Conservation (phyloP, 768 basidiomycete genomes). For the Nevesoporus exiguus region DNA sequence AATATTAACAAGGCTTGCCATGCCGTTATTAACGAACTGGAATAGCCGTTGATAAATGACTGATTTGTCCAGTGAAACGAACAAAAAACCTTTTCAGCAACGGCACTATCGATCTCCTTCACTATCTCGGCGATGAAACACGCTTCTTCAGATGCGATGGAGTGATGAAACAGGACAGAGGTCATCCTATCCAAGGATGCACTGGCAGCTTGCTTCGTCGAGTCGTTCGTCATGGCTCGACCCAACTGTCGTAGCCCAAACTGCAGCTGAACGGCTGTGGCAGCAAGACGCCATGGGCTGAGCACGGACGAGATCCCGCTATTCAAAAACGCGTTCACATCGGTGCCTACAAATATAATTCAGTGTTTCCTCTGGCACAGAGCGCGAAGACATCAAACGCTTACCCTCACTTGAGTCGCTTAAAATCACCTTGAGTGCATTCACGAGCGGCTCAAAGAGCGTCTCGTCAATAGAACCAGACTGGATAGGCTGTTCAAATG, state of each 20-base stretch:
- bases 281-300: slow-evolving; percentile 81
- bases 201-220: slow-evolving; percentile 48
- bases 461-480: slow-evolving; percentile 46
- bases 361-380: background rate
- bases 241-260: slow-evolving; percentile 73
- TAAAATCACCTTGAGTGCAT: slow-evolving; percentile 63
- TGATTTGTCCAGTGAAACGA: background rate
- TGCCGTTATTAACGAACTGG: slow-evolving; percentile 74
- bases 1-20: slow-evolving; percentile 61
- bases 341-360: slow-evolving; percentile 27
- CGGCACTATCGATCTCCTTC: slow-evolving; percentile 58
- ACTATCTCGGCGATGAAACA: slow-evolving; percentile 84
- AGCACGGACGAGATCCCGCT: slow-evolving; percentile 65
- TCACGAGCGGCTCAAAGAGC: slow-evolving; percentile 59
- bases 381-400: background rate
- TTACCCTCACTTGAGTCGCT: slow-evolving; percentile 61
- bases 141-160: slow-evolving; percentile 74
- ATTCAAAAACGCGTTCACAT: slow-evolving; percentile 48
- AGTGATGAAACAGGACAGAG: slow-evolving; percentile 64
- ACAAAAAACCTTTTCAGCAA: slow-evolving; percentile 60
- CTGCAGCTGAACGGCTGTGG: slow-evolving; percentile 76
- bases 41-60: background rate
- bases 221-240: slow-evolving; percentile 58
- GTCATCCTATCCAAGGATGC: slow-evolving; percentile 64
- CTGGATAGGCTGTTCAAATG: slow-evolving; percentile 62